Evolutionary conservation across 805 yeast species (phyloP), one percentile per base, ranked within the genome.

Genomic region (Hanseniaspora taiwanica): DNA sequence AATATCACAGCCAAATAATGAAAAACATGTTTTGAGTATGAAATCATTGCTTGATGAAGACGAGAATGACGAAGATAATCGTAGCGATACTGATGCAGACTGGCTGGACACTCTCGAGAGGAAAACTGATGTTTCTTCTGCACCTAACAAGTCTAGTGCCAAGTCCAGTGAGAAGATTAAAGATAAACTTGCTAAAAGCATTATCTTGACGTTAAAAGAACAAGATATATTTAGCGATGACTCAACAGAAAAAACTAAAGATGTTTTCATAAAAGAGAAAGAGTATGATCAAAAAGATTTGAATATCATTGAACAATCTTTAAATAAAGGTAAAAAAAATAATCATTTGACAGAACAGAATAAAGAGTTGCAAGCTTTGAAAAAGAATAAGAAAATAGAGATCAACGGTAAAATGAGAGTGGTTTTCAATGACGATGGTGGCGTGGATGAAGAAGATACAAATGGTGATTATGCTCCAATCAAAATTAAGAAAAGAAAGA

Each of bases 171-270:
- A 13, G 7, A 25, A 25, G 9, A 25, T 44, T 7, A 20, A 27
- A 25, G 21, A 18, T n/a, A 13, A 9, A 35, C 34, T 44, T 20
- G 71, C 64, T 1, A 53, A 59, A 4, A 67, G 63, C 21, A 61
- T 68, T 3, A 62, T 79, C 2, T 58, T 81, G 39, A 80, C 86
- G 0, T 59, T 81, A 38, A 68, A 73, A 60, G 69, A 60, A 24
- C 55, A 55, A 14, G 60, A 55, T 8, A 60, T 60, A 3, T 25
- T 51, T 18, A 53, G 46, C 25, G 54, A 48, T 7, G 62, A 55
- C 12, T 56, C 51, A 36, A 56, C 46, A 32, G 40, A 50, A 8
- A 51, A 44, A 29, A 55, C 37, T 40, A 59, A 43, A 18, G 57
- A 52, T 39, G 45, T 48, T 6, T 46, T 57, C 17, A 60, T 56